Evolutionary conservation across 1,284 basidiomycete genomes (phyloP), one percentile per base, ranked within the genome.

Genomic region (Austropuccinia psidii): DNA sequence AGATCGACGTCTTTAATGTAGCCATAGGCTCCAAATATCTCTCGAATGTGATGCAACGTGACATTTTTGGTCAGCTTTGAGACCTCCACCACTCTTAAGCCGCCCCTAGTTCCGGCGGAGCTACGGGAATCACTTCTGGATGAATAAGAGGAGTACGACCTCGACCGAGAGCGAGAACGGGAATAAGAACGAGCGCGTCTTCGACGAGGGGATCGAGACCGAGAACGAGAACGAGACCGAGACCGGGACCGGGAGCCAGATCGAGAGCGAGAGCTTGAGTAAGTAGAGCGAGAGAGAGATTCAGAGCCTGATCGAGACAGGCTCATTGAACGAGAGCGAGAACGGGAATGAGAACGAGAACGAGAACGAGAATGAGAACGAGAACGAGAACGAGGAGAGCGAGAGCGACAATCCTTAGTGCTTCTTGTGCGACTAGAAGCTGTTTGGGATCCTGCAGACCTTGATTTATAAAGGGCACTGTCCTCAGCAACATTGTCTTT

Each of bases 21-120:
- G 39, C 93, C 93, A 80, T 97, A 97, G 79, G 88, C 89, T 19
- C 88, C 87, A 81, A 97, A 97, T 77, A 97, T 88, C 76, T 89
- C 87, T 76, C 87, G 86, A 58, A 97, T 84, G 81, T 96, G 93
- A 37, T 86, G 81, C 78, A 89, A 87, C 66, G 86, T 87, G 50
- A 96, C 91, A 78, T 91, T 95, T 81, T 91, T 88, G 52, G 89
- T 91, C 77, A 95, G 83, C 76, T 92, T 91, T 75, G 87, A 89
- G 78, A 94, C 84, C 75, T 90, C 85, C 78, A 94, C 83, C 33
- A 82, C 80, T 43, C 72, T 54, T n/a, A 43, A 60, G n/a, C 31
- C 55, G 31, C 24, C 27, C 4, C 17, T 41, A 7, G 39, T 39
- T 8, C 31, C 15, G 17, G 41, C 57, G 9, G 58, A 57, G 7